Evolutionary conservation across 176 grass and related monocot species (phyloP), one percentile per base, ranked within the genome.

Genomic region (Pontederia crassipes): DNA sequence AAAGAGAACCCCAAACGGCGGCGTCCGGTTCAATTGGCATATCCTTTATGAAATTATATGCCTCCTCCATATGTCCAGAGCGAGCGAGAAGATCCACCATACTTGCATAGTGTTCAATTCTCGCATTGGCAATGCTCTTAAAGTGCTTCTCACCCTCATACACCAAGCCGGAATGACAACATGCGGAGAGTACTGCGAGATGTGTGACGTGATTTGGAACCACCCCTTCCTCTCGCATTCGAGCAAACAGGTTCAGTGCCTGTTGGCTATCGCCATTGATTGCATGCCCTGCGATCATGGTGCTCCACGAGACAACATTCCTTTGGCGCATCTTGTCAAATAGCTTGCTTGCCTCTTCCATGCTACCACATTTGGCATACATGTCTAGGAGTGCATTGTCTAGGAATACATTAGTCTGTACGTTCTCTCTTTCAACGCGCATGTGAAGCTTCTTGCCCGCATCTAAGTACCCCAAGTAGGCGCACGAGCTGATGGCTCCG

Each of bases 361-460:
- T 68, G 50, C 65, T 55, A 0, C 65, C 65, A 50, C 65, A 68
- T 68, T 68, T 68, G 1, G 52, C 52, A 28, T 68, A 68, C 65
- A 68, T 55, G 65, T 55, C 65, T 7, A 68, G 65, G 9, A 68
- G 65, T 2, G 65, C 65, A 68, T 68, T 68, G 4, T 68, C 65
- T 0, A 68, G 28, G 4, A 68, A 68, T 10, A 68, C 51, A 10
- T 68, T 68, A 28, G 50, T 18, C 14, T 45, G 11, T 0, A 55
- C 51, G 28, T 45, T 45, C 65, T 68, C 65, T n/a, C 45, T 15
- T 2, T 45, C 24, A 28, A 68, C 45, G 50, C 51, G 50, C n/a
- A 14, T 35, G 13, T 68, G 65, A 45, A 68, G 51, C 65, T 54
- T 55, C 28, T 29, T 26, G n/a, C 65, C 65, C 49, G 17, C 11